phyloP scores from a whole-genome alignment of 179 eudicot species.

The Beta macrorhiza region DNA sequence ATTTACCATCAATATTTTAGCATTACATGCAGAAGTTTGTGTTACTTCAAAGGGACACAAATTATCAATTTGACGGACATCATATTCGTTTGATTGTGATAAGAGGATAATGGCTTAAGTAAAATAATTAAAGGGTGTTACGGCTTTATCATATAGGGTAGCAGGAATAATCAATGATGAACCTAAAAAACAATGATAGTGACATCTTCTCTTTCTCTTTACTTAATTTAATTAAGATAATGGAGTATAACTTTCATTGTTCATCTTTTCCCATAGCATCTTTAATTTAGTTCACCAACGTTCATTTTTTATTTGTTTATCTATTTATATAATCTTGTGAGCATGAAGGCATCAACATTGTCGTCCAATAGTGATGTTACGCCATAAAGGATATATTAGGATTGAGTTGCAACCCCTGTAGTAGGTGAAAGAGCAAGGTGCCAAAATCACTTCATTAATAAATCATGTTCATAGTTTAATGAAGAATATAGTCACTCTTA shows the following conservation, averaged over 20 bases:
- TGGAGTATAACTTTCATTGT: not conserved
- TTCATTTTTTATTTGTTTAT: not conserved
- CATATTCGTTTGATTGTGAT: not conserved
- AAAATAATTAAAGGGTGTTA: slow-evolving; percentile 28
- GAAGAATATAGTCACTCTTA: not conserved
- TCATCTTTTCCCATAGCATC: slow-evolving; percentile 22
- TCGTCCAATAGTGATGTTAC: not conserved
- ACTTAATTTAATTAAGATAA: not conserved
- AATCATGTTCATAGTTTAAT: not conserved
- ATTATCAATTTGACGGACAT: slow-evolving; percentile 3
- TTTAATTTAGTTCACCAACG: not conserved
- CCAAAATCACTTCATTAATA: slow-evolving; percentile 4
- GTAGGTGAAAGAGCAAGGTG: slow-evolving; percentile 13
- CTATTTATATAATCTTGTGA: not conserved
- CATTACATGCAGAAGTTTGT: not conserved
- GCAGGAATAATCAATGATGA: slow-evolving; percentile 40
- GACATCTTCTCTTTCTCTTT: slow-evolving; percentile 23
- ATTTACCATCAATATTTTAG: not conserved
- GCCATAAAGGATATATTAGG: not conserved
- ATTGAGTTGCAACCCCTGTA: slow-evolving; percentile 9
- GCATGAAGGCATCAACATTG: not conserved
- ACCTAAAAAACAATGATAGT: slow-evolving; percentile 37
- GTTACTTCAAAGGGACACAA: slow-evolving; percentile 23
- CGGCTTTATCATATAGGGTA: slow-evolving; percentile 37
- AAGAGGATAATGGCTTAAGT: not conserved